Conservation (phyloP, 2,329 filamentous ascomycete species). For the Ceratocystis colombiana region DNA sequence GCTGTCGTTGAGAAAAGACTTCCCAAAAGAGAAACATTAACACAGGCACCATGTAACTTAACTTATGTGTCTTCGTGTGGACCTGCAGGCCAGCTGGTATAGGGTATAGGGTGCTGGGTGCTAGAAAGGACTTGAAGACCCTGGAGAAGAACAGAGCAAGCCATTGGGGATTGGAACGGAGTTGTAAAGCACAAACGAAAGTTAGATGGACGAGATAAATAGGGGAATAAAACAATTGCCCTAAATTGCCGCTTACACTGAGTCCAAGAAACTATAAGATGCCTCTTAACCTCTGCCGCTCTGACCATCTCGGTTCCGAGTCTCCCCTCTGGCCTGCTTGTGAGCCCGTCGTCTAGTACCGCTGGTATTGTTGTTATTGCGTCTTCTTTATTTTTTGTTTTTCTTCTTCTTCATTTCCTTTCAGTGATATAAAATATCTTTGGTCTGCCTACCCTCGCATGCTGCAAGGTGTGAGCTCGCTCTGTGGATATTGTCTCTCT, state of each 20-base stretch:
- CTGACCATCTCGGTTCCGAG: slow-evolving; percentile 11
- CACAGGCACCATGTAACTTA: background rate
- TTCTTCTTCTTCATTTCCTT: background rate
- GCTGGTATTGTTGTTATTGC: background rate
- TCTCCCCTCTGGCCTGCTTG: slow-evolving; percentile 5
- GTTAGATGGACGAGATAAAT: background rate
- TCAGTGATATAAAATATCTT: background rate
- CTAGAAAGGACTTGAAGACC: background rate
- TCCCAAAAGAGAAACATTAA: slow-evolving; percentile 10
- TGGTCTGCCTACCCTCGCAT: background rate
- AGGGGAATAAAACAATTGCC: background rate
- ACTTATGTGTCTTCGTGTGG: background rate
- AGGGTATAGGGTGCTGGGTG: background rate
- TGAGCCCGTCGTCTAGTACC: background rate
- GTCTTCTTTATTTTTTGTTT: background rate
- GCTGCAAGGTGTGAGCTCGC: background rate
- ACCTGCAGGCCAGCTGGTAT: background rate
- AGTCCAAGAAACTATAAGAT: slow-evolving; percentile 11
- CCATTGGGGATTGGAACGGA: background rate
- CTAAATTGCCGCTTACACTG: slow-evolving; percentile 2
- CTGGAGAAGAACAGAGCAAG: background rate
- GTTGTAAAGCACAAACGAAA: background rate
- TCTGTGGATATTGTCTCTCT: background rate
- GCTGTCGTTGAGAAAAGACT: background rate
- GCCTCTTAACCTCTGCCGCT: slow-evolving; percentile 8